These are phyloP conservation scores for Auricularia cornea DNA, from an alignment of 768 basidiomycete genomes.

Conservation along the genomic window DNA sequence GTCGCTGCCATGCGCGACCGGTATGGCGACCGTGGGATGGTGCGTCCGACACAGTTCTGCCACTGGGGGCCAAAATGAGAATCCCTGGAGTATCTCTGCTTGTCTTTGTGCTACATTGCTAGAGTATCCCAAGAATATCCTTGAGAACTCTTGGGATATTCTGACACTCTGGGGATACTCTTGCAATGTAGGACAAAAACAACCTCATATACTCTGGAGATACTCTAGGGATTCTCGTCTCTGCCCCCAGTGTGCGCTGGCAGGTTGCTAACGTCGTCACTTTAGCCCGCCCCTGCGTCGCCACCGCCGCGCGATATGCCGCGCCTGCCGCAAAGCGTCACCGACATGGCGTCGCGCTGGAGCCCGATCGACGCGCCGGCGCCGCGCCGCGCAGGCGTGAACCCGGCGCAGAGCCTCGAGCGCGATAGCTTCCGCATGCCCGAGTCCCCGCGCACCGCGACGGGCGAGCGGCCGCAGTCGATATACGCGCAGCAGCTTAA, in stretches of 20 bases:
- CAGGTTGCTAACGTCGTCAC: too few relatives aligned
- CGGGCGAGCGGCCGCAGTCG: not conserved
- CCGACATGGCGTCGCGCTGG: conserved; percentile 55
- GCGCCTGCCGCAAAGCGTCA: conserved; percentile 54
- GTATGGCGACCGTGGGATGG: conserved; percentile 45
- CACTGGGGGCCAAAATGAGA: too few relatives aligned
- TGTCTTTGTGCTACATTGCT: too few relatives aligned
- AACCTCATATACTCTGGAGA: too few relatives aligned
- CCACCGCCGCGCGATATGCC: conserved; percentile 56
- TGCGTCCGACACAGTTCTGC: not conserved
- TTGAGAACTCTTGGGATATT: too few relatives aligned
- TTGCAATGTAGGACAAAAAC: too few relatives aligned
- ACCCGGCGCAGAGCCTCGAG: not conserved
- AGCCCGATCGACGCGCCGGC: conserved; percentile 34
- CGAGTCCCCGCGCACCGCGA: not conserved
- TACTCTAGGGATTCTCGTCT: too few relatives aligned
- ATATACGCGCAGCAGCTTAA: not conserved
- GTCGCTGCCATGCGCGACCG: conserved; percentile 64
- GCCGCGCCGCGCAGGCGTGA: not conserved
- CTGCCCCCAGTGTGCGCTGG: too few relatives aligned
- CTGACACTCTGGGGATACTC: too few relatives aligned
- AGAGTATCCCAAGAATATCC: too few relatives aligned
- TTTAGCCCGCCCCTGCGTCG: conserved; percentile 46
- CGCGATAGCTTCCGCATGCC: not conserved
- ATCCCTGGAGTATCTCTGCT: too few relatives aligned